phyloP scores from a whole-genome alignment of 1,284 basidiomycete species.

The Nidula niveotomentosa region DNA sequence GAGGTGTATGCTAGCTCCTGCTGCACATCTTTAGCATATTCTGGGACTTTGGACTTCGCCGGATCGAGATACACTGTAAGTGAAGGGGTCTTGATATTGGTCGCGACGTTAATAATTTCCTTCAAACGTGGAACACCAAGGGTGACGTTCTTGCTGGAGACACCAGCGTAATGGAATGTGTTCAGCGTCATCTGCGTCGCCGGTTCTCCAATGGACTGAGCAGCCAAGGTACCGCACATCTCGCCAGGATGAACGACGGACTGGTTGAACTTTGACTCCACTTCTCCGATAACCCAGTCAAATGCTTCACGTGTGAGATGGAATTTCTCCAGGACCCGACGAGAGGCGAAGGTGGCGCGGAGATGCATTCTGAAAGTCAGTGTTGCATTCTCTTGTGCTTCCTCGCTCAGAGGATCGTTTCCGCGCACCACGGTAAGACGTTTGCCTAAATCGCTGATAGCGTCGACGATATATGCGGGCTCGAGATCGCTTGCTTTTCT shows the following conservation, averaged over 20 bases:
- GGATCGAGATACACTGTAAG: constrained; percentile 88
- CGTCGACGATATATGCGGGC: constrained; percentile 84
- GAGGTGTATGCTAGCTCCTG: constrained; percentile 96
- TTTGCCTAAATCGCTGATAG: constrained; percentile 69
- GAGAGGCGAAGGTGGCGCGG: constrained; percentile 83
- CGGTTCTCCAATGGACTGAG: constrained; percentile 99
- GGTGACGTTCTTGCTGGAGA: constrained; percentile 96
- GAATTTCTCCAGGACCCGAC: constrained; percentile 83
- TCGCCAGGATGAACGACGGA: constrained; percentile 93
- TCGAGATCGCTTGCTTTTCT: constrained; percentile 93
- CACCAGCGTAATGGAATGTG: constrained; percentile 99
- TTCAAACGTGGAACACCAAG: constrained; percentile 97
- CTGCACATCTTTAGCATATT: constrained; percentile 83
- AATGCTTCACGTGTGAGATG: constrained; percentile 92
- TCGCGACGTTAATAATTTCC: constrained; percentile 99
- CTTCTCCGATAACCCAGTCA: constrained; percentile 97
- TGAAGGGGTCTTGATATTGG: constrained; percentile 98
- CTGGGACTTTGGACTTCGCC: constrained; percentile 62
- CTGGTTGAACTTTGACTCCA: constrained; percentile 93
- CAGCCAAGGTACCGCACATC: constrained; percentile 98
- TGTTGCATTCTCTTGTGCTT: constrained; percentile 90
- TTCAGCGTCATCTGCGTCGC: constrained; percentile 99
- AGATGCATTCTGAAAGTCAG: constrained; percentile 93
- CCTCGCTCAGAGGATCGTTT: constrained; percentile 69
- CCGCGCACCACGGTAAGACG: constrained; percentile 88